Percentiles rank a stretch among this genome's conserved stretches.
Conservation (phyloP, 192 early-diverging fungal species). For the Dissophora globulifera region DNA sequence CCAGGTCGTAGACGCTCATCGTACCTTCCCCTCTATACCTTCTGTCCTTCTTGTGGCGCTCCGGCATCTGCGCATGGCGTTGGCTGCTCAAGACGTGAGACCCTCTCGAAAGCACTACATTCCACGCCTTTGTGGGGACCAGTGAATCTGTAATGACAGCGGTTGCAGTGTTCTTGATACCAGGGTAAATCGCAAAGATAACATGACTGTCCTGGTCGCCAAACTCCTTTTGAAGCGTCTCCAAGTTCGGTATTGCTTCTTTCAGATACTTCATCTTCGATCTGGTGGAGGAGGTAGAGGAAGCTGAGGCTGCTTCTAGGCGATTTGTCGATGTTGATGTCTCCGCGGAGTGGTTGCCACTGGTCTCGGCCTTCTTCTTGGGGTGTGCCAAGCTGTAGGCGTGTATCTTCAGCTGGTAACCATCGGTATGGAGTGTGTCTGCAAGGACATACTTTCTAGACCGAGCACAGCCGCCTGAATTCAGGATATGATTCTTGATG, state of each 20-base stretch:
- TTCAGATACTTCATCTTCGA: neutral
- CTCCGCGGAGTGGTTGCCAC: neutral
- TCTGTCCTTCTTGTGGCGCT: no score
- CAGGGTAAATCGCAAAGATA: conserved; percentile 6
- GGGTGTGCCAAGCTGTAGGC: conserved; percentile 3
- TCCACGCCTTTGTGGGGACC: neutral
- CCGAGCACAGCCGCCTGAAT: neutral
- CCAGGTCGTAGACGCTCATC: no score
- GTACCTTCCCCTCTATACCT: no score
- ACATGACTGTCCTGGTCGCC: conserved; percentile 1
- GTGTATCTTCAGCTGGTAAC: conserved; percentile 5
- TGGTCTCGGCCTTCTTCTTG: neutral
- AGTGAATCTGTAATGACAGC: neutral
- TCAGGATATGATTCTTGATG: neutral
- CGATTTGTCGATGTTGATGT: neutral
- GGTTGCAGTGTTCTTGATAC: conserved; percentile 10
- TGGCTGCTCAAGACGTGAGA: neutral
- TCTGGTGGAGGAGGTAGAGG: neutral
- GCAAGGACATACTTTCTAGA: conserved; percentile 6
- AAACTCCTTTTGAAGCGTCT: neutral
- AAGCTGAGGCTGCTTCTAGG: no score
- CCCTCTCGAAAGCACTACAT: neutral
- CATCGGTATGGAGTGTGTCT: neutral
- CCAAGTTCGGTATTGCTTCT: neutral
- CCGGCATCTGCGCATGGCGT: no score